These are phyloP conservation scores for Scheffersomyces amazonensis DNA, from an alignment of 805 yeast genomes.

Conservation along the genomic window DNA sequence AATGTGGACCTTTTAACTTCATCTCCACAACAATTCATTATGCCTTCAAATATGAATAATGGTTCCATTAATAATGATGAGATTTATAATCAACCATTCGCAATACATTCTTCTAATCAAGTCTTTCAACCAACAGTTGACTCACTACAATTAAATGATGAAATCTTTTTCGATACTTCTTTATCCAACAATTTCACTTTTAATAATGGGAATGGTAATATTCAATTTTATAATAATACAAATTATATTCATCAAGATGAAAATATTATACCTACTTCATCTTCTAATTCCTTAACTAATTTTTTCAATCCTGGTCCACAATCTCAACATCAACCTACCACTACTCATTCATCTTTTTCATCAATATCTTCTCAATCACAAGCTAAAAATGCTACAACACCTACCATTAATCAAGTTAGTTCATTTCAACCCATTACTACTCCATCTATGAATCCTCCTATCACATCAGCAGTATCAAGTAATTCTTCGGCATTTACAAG, in stretches of 20 bases:
- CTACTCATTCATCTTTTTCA: background rate
- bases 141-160: conserved; percentile 21
- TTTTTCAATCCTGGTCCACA: background rate
- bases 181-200: background rate
- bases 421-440: conserved; percentile 1
- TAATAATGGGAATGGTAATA: background rate
- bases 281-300: background rate
- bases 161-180: conserved; percentile 16
- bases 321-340: background rate
- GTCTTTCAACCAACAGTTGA: conserved; percentile 7
- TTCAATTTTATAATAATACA: background rate
- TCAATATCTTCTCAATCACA: background rate
- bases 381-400: background rate
- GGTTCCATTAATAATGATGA: too few relatives aligned
- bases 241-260: conserved; percentile 1
- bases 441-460: conserved; percentile 2
- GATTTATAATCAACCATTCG: too few relatives aligned
- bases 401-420: background rate
- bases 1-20: too few relatives aligned
- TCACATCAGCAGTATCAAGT: background rate
- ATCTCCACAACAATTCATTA: too few relatives aligned
- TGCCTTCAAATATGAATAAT: too few relatives aligned
- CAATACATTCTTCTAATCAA: too few relatives aligned
- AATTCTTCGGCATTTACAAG: background rate
- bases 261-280: background rate